These are phyloP conservation scores for Stephania yunnanensis DNA, from an alignment of 164 flowering plant species.

Conservation along the genomic window DNA sequence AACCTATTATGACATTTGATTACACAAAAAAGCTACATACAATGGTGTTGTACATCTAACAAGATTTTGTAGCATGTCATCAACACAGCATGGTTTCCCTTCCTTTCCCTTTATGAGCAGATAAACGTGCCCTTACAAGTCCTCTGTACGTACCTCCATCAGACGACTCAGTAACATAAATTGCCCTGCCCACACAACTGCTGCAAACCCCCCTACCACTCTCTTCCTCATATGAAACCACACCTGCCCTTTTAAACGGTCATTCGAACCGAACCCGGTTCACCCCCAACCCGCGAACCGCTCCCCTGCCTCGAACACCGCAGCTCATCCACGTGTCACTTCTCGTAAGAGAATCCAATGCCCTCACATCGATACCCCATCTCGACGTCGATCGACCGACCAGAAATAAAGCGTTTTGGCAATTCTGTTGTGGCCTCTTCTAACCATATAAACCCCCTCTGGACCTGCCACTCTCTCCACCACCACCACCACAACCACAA, in stretches of 20 bases:
- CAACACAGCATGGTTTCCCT: background rate
- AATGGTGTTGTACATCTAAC: no score
- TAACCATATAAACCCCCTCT: background rate
- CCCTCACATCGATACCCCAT: background rate
- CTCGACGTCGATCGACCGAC: no score
- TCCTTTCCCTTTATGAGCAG: background rate
- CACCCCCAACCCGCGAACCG: background rate
- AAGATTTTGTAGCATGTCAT: no score
- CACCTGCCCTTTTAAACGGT: constrained; percentile 1
- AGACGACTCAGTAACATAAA: no score
- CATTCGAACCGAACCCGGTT: background rate
- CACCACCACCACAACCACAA: constrained; percentile 2
- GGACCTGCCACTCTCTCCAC: background rate
- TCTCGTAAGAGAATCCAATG: background rate
- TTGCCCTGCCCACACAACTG: no score
- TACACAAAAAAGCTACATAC: no score
- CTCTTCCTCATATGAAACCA: background rate
- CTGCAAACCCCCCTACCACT: background rate
- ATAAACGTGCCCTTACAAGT: background rate
- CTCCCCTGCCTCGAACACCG: background rate
- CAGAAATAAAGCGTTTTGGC: no score
- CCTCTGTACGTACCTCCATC: background rate
- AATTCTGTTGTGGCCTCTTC: background rate
- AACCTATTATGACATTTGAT: no score
- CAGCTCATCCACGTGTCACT: background rate